A percentile compares a stretch with the other conserved stretches of the same genome.
phyloP scores from a whole-genome alignment of 148 eudicot genomes.

The Cornus florida region DNA sequence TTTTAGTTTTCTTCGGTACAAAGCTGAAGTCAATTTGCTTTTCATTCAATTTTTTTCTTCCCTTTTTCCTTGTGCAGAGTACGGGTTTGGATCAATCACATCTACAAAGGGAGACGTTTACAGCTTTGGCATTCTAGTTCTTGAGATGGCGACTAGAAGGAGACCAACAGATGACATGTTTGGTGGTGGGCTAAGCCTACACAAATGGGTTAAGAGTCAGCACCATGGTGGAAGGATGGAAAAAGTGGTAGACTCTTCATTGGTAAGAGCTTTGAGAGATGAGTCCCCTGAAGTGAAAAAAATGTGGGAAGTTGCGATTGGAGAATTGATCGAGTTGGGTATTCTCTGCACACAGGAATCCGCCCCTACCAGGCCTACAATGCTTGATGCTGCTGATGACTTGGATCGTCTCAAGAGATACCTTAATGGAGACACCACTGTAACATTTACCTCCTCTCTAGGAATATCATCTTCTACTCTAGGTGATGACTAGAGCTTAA shows the following conservation, averaged over 20 bases:
- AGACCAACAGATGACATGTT: slow-evolving; percentile 46
- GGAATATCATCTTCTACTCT: slow-evolving; percentile 34
- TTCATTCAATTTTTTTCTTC: too few relatives aligned
- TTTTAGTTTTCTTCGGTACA: neutral
- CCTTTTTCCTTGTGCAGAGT: slow-evolving; percentile 25
- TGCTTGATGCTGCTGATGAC: slow-evolving; percentile 48
- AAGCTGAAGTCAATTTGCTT: neutral
- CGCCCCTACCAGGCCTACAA: slow-evolving; percentile 35
- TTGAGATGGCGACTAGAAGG: slow-evolving; percentile 46
- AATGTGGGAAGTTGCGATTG: slow-evolving; percentile 40
- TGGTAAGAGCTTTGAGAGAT: slow-evolving; percentile 27
- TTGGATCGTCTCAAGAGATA: slow-evolving; percentile 32
- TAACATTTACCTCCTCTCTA: slow-evolving; percentile 38
- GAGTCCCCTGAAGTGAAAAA: slow-evolving; percentile 34
- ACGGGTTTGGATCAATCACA: slow-evolving; percentile 35
- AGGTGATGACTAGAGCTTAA: slow-evolving; percentile 17
- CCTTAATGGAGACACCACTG: slow-evolving; percentile 32
- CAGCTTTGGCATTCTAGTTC: slow-evolving; percentile 49
- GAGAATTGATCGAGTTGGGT: slow-evolving; percentile 36
- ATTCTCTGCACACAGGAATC: slow-evolving; percentile 41
- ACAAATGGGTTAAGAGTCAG: slow-evolving; percentile 37
- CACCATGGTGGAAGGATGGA: slow-evolving; percentile 29
- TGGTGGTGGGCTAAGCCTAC: slow-evolving; percentile 33
- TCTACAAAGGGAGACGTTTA: slow-evolving; percentile 45
- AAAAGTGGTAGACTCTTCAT: slow-evolving; percentile 26